Evolutionary conservation across 2,329 filamentous ascomycete species (phyloP).

Genomic region (Colletotrichum tropicicola): DNA sequence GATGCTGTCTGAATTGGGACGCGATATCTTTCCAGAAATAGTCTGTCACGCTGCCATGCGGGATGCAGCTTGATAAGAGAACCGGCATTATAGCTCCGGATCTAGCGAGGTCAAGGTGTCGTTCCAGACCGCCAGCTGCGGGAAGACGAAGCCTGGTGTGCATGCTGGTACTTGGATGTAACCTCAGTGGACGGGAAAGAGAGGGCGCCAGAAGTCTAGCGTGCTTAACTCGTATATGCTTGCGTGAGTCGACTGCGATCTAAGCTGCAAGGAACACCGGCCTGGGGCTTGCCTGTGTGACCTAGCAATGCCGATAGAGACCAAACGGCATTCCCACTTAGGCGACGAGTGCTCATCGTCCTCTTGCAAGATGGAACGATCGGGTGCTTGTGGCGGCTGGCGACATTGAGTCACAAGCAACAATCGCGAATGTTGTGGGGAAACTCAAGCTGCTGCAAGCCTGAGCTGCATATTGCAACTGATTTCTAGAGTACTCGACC

Average conservation of each 20-base stretch:
- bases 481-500: too few species aligned
- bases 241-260: too few species aligned
- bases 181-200: too few species aligned
- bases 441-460: not conserved
- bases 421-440: too few species aligned
- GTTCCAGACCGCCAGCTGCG: slow-evolving; percentile 1
- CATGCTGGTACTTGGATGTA: not conserved
- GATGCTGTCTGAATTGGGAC: not conserved
- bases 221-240: not conserved
- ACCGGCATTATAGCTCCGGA: not conserved
- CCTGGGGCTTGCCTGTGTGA: too few species aligned
- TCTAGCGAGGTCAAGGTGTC: not conserved
- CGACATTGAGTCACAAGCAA: too few species aligned
- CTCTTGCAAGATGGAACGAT: too few species aligned
- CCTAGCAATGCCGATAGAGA: too few species aligned
- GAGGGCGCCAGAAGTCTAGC: not conserved
- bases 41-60: not conserved
- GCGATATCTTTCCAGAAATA: not conserved
- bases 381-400: too few species aligned
- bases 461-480: not conserved
- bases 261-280: too few species aligned
- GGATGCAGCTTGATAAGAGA: not conserved
- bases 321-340: too few species aligned
- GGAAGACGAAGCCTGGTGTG: not conserved
- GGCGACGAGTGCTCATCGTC: too few species aligned